Percentiles rank a stretch among this genome's conserved stretches.
Evolutionary conservation across 2,329 filamentous ascomycete genomes (phyloP).

Genomic region (Lasiodiplodia hormozganensis): DNA sequence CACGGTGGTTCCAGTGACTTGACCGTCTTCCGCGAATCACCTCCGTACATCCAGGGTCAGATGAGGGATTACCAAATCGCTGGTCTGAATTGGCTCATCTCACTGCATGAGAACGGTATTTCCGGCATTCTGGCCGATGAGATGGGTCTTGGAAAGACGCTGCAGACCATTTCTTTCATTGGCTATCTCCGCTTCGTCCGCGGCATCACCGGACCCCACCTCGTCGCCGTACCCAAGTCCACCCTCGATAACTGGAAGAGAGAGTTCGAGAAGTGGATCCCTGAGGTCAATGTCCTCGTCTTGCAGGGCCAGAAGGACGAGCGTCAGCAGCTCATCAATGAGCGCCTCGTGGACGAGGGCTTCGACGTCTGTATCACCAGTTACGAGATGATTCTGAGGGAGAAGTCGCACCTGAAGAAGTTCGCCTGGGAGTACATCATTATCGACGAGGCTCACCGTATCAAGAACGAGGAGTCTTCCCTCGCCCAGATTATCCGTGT

Average conservation of each 20-base stretch:
- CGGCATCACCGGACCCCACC: slow-evolving; percentile 87
- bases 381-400: slow-evolving; percentile 97
- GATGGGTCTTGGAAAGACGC: slow-evolving; percentile 97
- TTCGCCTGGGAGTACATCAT: slow-evolving; percentile 99
- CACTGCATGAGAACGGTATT: slow-evolving; percentile 97
- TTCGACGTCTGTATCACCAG: slow-evolving; percentile 99
- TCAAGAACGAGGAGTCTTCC: slow-evolving; percentile 99
- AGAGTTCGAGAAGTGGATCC: slow-evolving; percentile 93
- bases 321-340: slow-evolving; percentile 84
- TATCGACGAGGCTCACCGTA: slow-evolving; percentile 96
- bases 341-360: slow-evolving; percentile 89
- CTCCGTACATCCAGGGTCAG: slow-evolving; percentile 81
- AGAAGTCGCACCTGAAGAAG: slow-evolving; percentile 94
- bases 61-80: slow-evolving; percentile 98
- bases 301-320: slow-evolving; percentile 96
- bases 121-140: slow-evolving; percentile 97
- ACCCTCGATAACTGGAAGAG: slow-evolving; percentile 98
- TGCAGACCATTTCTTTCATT: slow-evolving; percentile 96
- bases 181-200: slow-evolving; percentile 92
- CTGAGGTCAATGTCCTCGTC: slow-evolving; percentile 91
- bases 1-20: slow-evolving; percentile 84
- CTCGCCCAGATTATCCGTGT: slow-evolving; percentile 94
- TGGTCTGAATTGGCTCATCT: slow-evolving; percentile 97
- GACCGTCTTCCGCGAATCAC: slow-evolving; percentile 86
- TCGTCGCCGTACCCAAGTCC: slow-evolving; percentile 93